A percentile compares a stretch with the other conserved stretches of the same genome.
Evolutionary conservation across 2,329 filamentous ascomycete species (phyloP).

Genomic region (Cercospora citrullina): DNA sequence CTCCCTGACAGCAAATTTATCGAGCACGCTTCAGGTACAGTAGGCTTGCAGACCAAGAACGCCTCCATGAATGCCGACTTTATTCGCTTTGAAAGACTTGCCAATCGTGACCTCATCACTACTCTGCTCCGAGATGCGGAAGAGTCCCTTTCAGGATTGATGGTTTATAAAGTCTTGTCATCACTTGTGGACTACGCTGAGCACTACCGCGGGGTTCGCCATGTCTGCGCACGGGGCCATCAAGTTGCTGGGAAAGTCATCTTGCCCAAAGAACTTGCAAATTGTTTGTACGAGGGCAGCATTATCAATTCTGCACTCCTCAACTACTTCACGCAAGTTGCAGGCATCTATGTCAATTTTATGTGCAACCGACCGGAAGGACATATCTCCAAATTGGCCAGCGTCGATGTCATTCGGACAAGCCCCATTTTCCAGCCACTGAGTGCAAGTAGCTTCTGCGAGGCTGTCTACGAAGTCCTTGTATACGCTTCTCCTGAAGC

Average conservation of each 20-base stretch:
- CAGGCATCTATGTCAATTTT: conserved; percentile 3
- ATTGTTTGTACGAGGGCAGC: background rate
- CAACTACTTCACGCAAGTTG: conserved; percentile 9
- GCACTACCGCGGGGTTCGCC: conserved; percentile 1
- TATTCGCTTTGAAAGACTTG: conserved; percentile 6
- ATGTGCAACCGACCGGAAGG: conserved; percentile 1
- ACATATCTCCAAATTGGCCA: background rate
- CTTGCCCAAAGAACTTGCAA: conserved; percentile 1
- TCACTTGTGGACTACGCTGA: conserved; percentile 10
- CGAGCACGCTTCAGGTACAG: conserved; percentile 1
- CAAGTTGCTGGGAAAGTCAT: conserved; percentile 8
- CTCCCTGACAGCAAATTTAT: background rate
- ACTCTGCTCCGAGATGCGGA: background rate
- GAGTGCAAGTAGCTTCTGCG: background rate
- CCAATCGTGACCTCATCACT: background rate
- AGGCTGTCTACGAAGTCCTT: conserved; percentile 4
- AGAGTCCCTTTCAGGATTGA: conserved; percentile 2
- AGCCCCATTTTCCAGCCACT: conserved; percentile 1
- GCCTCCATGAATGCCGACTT: background rate
- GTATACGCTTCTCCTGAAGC: conserved; percentile 5
- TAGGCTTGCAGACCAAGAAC: background rate
- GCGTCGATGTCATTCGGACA: background rate
- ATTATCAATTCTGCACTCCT: conserved; percentile 1
- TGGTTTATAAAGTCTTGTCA: conserved; percentile 9
- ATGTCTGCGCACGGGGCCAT: background rate